phyloP scores from a whole-genome alignment of 1,284 basidiomycete genomes.

The Mycosarcoma mackinlayi region DNA sequence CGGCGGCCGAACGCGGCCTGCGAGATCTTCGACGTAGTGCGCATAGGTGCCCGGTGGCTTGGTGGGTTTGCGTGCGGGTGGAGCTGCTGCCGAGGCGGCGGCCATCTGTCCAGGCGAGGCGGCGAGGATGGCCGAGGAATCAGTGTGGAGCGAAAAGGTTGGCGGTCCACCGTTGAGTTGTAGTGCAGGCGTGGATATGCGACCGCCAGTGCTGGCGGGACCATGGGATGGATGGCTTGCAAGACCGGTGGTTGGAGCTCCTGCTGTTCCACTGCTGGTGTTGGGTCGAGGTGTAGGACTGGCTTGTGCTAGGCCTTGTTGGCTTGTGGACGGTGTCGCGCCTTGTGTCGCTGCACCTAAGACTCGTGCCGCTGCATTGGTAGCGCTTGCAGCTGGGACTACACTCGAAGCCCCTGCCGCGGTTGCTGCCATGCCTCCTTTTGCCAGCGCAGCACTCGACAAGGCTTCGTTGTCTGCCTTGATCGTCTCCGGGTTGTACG shows the following conservation, averaged over 20 bases:
- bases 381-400: background rate
- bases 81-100: conserved; percentile 27
- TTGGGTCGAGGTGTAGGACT: conserved; percentile 16
- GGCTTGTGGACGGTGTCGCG: conserved; percentile 12
- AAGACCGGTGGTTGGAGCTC: conserved; percentile 4
- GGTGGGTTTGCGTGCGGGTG: conserved; percentile 28
- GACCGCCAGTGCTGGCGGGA: conserved; percentile 32
- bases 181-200: conserved; percentile 37
- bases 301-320: background rate
- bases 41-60: conserved; percentile 49
- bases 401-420: background rate
- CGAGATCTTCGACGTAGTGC: conserved; percentile 47
- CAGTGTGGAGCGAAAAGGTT: conserved; percentile 32
- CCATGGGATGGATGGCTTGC: conserved; percentile 17
- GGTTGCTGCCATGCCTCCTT: background rate
- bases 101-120: conserved; percentile 37
- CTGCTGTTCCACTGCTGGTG: conserved; percentile 10
- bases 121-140: conserved; percentile 41
- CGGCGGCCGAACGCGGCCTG: conserved; percentile 39
- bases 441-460: background rate
- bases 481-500: conserved; percentile 44
- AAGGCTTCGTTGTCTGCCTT: conserved; percentile 21
- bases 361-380: background rate
- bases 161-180: conserved; percentile 40
- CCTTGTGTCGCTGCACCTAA: background rate